phyloP scores from a whole-genome alignment of 2,329 filamentous ascomycete species.

The Aspergillus quadrilineatus region DNA sequence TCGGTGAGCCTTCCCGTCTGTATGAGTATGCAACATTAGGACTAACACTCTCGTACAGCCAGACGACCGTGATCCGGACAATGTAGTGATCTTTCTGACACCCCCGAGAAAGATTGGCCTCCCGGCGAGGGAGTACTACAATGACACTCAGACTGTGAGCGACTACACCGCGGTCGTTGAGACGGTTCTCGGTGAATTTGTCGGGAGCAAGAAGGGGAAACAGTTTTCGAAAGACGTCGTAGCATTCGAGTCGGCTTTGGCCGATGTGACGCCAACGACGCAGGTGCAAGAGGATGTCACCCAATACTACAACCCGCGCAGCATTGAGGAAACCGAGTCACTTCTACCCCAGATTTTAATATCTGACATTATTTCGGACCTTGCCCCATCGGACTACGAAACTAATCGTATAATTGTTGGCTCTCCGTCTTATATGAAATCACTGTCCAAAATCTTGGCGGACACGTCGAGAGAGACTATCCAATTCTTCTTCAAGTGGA shows the following conservation, averaged over 20 bases:
- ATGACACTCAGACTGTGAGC: conserved; percentile 53
- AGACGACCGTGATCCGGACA: conserved; percentile 57
- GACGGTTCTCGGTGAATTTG: conserved; percentile 43
- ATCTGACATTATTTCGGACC: conserved; percentile 50
- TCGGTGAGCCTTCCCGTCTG: conserved; percentile 28
- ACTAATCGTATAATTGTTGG: conserved; percentile 58
- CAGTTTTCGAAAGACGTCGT: conserved; percentile 45
- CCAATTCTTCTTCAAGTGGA: conserved; percentile 65
- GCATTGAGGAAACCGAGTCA: conserved; percentile 54
- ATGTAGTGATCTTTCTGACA: conserved; percentile 49
- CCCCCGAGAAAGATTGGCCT: conserved; percentile 55
- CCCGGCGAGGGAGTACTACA: conserved; percentile 62
- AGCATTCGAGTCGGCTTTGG: conserved; percentile 62
- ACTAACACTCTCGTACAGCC: conserved; percentile 28
- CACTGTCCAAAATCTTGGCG: conserved; percentile 56
- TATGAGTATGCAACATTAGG: neutral
- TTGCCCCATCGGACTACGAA: conserved; percentile 54
- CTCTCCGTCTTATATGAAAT: conserved; percentile 61
- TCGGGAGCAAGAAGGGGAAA: conserved; percentile 25
- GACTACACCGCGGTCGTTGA: conserved; percentile 52
- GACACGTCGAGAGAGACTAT: conserved; percentile 56
- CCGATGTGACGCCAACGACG: conserved; percentile 57
- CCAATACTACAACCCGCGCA: conserved; percentile 66
- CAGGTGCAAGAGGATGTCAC: conserved; percentile 63
- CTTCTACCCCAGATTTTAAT: conserved; percentile 60